A percentile compares a stretch with the other conserved stretches of the same genome.
phyloP scores from a whole-genome alignment of 2,329 filamentous ascomycete species.

The Apiospora sp. region DNA sequence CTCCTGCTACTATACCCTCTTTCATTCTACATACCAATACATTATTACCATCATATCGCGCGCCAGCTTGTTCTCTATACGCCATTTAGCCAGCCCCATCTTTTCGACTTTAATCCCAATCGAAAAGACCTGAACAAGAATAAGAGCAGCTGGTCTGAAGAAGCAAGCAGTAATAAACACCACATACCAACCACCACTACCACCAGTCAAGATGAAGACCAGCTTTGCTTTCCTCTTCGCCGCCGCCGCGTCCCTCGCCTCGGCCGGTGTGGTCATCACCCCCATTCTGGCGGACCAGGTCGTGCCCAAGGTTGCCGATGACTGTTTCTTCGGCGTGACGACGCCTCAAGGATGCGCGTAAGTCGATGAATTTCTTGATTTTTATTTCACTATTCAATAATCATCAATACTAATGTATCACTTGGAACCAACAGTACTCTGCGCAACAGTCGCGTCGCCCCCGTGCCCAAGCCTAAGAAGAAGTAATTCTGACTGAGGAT shows the following conservation, averaged over 20 bases:
- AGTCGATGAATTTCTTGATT: constrained; percentile 36
- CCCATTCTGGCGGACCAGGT: constrained; percentile 61
- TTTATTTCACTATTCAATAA: no score
- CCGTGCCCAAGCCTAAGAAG: constrained; percentile 3
- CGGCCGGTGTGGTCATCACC: constrained; percentile 63
- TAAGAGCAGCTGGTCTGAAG: constrained; percentile 11
- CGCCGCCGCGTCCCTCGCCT: constrained; percentile 54
- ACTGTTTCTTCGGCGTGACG: constrained; percentile 64
- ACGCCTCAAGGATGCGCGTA: constrained; percentile 67
- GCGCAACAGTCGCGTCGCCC: background rate
- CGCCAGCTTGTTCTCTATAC: constrained; percentile 12
- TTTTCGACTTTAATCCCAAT: background rate
- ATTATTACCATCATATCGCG: constrained; percentile 15
- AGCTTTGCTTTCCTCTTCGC: constrained; percentile 49
- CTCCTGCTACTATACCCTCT: constrained; percentile 25
- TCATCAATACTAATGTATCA: background rate
- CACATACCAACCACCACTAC: background rate
- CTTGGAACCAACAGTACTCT: background rate
- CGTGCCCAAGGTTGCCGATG: constrained; percentile 54
- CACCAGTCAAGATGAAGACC: constrained; percentile 49
- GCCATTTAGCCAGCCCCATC: constrained; percentile 1
- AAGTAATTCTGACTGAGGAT: background rate
- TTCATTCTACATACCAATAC: background rate
- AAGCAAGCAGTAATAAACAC: constrained; percentile 17
- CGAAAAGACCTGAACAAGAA: background rate